Evolutionary conservation across 352 stramenopile species (phyloP).

Genomic region (Globisporangium mamillatum): DNA sequence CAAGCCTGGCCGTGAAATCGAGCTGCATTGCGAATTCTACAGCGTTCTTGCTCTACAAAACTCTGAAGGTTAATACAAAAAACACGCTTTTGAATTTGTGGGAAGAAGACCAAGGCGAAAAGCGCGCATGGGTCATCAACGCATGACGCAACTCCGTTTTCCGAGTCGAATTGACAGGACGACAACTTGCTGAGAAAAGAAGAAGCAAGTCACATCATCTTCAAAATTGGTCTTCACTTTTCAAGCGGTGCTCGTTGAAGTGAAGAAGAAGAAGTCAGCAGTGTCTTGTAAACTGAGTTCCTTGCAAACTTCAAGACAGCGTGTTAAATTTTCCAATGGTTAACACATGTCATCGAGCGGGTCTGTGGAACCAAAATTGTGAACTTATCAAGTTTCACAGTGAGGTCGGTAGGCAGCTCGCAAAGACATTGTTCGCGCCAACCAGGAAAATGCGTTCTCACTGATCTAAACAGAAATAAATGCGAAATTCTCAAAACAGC

Average conservation of each 20-base stretch:
- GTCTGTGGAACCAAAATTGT: not conserved
- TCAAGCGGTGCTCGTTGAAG: not conserved
- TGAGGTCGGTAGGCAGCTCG: not conserved
- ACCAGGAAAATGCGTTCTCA: too few species aligned
- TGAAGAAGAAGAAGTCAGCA: not conserved
- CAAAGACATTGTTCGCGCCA: not conserved
- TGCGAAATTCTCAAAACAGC: too few species aligned
- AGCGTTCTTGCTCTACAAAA: not conserved
- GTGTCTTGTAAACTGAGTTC: not conserved
- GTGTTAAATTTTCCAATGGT: not conserved
- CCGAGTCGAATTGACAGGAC: constrained; percentile 2
- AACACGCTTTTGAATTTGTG: not conserved
- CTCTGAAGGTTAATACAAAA: not conserved
- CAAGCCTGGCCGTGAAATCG: not conserved
- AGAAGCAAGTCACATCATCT: not conserved
- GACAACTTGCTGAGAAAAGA: constrained; percentile 5
- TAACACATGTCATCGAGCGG: not conserved
- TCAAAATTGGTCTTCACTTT: not conserved
- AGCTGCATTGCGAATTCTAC: not conserved
- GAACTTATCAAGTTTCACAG: not conserved
- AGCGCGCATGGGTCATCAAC: not conserved
- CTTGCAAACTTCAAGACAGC: not conserved
- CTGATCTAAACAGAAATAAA: too few species aligned
- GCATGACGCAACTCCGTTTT: not conserved
- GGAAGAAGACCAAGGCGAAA: not conserved